Conservation (phyloP, 495 filamentous ascomycete species). For the Penicillium roqueforti region DNA sequence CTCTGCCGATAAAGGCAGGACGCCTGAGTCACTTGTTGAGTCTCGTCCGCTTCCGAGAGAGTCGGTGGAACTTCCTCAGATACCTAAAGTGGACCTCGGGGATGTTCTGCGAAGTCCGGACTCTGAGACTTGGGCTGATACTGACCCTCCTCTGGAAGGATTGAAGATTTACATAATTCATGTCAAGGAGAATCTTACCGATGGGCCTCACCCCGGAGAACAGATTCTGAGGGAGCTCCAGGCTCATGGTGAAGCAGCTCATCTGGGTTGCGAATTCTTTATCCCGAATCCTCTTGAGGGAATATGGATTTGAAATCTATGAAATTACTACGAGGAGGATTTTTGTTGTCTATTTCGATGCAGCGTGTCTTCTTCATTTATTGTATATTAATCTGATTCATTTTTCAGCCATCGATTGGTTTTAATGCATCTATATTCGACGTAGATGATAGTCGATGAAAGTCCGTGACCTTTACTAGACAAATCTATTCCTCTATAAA, state of each 20-base stretch:
- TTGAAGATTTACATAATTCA: slow-evolving; percentile 74
- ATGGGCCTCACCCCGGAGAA: slow-evolving; percentile 58
- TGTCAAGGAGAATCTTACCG: slow-evolving; percentile 69
- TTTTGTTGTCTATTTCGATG: background rate
- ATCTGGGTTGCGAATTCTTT: slow-evolving; percentile 75
- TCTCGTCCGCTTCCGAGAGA: background rate
- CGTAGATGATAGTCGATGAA: no score
- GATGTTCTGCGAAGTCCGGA: slow-evolving; percentile 13
- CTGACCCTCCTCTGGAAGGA: slow-evolving; percentile 44
- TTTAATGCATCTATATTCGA: background rate
- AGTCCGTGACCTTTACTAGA: no score
- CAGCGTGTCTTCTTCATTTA: background rate
- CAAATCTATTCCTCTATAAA: background rate
- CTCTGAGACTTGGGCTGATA: slow-evolving; percentile 20
- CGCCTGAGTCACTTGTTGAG: slow-evolving; percentile 3
- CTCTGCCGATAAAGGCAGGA: background rate
- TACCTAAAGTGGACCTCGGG: slow-evolving; percentile 8
- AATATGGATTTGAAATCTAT: slow-evolving; percentile 32
- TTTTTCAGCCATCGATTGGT: background rate
- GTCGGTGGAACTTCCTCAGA: background rate
- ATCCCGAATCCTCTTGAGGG: slow-evolving; percentile 55
- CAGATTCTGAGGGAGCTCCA: slow-evolving; percentile 64
- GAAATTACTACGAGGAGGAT: background rate
- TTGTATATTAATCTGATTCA: background rate
- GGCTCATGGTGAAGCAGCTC: slow-evolving; percentile 53